Evolutionary conservation across 768 basidiomycete species (phyloP).

Genomic region (Austroboletus festivus): DNA sequence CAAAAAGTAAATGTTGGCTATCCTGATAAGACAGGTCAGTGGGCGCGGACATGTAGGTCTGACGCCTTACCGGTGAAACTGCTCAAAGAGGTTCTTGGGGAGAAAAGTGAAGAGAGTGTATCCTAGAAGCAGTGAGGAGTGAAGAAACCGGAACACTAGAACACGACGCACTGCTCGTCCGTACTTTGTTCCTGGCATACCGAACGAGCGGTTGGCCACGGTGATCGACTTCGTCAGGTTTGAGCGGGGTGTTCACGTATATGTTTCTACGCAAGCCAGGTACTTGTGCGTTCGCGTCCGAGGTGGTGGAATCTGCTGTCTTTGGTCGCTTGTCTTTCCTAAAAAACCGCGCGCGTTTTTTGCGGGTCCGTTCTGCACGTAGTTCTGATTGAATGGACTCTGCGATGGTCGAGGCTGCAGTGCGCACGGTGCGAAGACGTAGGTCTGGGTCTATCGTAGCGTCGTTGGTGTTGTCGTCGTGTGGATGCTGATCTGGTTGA

Average conservation of each 20-base stretch:
- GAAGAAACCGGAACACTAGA: not conserved
- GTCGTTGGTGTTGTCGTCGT: slow-evolving; percentile 59
- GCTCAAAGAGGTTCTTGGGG: slow-evolving; percentile 92
- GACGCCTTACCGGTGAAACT: slow-evolving; percentile 74
- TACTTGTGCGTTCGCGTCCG: slow-evolving; percentile 34
- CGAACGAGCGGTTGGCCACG: slow-evolving; percentile 73
- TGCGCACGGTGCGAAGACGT: slow-evolving; percentile 87
- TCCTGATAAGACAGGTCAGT: slow-evolving; percentile 37
- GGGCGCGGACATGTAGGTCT: not conserved
- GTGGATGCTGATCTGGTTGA: slow-evolving; percentile 26
- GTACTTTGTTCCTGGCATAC: slow-evolving; percentile 92
- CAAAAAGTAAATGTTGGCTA: slow-evolving; percentile 93
- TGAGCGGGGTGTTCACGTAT: slow-evolving; percentile 73
- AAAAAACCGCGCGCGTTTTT: slow-evolving; percentile 54
- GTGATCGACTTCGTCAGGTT: slow-evolving; percentile 60
- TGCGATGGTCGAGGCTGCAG: slow-evolving; percentile 86
- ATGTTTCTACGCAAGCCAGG: slow-evolving; percentile 65
- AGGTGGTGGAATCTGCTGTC: slow-evolving; percentile 30
- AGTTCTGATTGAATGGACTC: slow-evolving; percentile 81
- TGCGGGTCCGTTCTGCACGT: slow-evolving; percentile 51
- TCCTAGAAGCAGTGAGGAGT: slow-evolving; percentile 43
- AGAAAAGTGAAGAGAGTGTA: slow-evolving; percentile 90
- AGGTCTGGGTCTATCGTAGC: slow-evolving; percentile 78
- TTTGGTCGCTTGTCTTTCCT: slow-evolving; percentile 50
- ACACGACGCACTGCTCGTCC: slow-evolving; percentile 84